Base-by-base conservation (phyloP, 2,329 filamentous ascomycete genomes). In the Knoxdaviesia proteae region DNA sequence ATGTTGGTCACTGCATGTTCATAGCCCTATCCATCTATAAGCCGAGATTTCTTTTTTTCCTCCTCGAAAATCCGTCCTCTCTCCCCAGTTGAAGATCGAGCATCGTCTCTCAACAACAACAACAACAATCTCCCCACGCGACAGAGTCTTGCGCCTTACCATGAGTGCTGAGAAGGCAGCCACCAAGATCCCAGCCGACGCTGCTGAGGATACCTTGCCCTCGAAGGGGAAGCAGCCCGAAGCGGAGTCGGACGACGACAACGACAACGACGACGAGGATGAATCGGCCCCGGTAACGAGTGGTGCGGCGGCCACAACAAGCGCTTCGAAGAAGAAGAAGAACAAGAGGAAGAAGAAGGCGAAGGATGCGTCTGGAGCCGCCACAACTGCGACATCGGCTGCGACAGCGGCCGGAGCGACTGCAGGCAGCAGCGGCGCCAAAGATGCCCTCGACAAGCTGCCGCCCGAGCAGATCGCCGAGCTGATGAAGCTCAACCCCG, bases 401-500 rank as follows among this genome's bases (percentile, higher is more conserved):
- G 65, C 68, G 58, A 60, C 39, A 62, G 38, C 56, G 58, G n/a
- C 51, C 64, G 47, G 54, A 53, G 32, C 30, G 57, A 56, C 41
- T 55, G 61, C 39, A 47, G 56, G 8, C 53, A 50, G 36, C 57
- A 61, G 38, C 52, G 57, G 63, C 10, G 53, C 65, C 42, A 64
- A 67, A 50, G 67, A 69, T 50, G 66, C 70, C 41, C 60, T 76
- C 45, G 60, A 63, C 33, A 63, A 62, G 40, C 61, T 78, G 44
- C 69, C 67, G 32, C 62, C 66, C 36, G 61, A 71, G 47, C 71
- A 79, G 53, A 60, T 77, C 47, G 58, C 72, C 46, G 74, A 84
- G 49, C 67, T 90, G 46, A 70, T 83, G 52, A 67, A 70, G 43
- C 74, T 84, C 51, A 77, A 87, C 56, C 79, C 78, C n/a, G 74